Conservation (phyloP, 257 asterid genomes). For the Lithospermum erythrorhizon region DNA sequence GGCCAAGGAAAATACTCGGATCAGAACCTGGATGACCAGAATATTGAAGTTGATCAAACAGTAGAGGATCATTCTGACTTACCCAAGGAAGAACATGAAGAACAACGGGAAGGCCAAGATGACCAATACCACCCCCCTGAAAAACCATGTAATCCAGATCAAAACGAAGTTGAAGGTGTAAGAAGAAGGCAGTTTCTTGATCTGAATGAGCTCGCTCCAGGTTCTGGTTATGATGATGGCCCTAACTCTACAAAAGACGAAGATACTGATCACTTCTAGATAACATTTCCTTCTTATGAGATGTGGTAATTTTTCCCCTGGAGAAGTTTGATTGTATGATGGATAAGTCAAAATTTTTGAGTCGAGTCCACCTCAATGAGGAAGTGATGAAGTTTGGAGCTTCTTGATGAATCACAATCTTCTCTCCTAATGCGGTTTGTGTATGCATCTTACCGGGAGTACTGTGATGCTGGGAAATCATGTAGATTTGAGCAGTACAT, state of each 20-base stretch:
- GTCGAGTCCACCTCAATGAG: slow-evolving; percentile 25
- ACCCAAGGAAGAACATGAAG: neutral
- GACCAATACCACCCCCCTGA: slow-evolving; percentile 15
- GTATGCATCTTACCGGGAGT: slow-evolving; percentile 39
- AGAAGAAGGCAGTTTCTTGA: slow-evolving; percentile 67
- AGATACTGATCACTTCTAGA: slow-evolving; percentile 33
- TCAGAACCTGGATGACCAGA: neutral
- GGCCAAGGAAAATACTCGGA: neutral
- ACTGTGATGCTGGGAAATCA: slow-evolving; percentile 26
- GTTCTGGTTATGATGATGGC: slow-evolving; percentile 73
- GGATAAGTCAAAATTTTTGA: slow-evolving; percentile 21
- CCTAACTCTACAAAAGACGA: slow-evolving; percentile 46
- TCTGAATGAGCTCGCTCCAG: slow-evolving; percentile 84
- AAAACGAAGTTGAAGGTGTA: slow-evolving; percentile 37
- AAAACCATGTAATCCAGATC: slow-evolving; percentile 21
- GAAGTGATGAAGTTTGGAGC: slow-evolving; percentile 28
- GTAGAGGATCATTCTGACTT: neutral
- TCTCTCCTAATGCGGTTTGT: slow-evolving; percentile 29
- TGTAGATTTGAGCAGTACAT: slow-evolving; percentile 42
- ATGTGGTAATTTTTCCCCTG: slow-evolving; percentile 18
- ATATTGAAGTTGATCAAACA: no score
- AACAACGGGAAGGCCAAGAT: neutral
- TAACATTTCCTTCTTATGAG: slow-evolving; percentile 7
- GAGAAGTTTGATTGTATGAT: slow-evolving; percentile 38
- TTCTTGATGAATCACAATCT: slow-evolving; percentile 29